These are phyloP conservation scores for Phytophthora agathidicida DNA, from an alignment of 352 stramenopile genomes.

Conservation along the genomic window DNA sequence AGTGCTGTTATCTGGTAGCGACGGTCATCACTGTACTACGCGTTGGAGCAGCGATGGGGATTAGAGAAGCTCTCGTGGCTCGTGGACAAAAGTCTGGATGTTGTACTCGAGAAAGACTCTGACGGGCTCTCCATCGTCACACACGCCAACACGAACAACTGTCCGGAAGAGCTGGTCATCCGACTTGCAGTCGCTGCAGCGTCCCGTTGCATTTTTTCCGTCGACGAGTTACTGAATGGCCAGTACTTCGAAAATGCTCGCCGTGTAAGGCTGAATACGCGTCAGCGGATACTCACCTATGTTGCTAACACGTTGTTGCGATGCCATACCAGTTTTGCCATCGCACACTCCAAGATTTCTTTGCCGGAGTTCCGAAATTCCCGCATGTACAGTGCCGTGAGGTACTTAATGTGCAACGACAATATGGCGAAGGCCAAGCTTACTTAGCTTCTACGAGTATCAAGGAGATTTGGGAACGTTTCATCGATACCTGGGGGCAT, in stretches of 20 bases:
- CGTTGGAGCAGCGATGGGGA: slow-evolving; percentile 47
- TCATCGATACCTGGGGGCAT: slow-evolving; percentile 72
- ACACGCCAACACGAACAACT: slow-evolving; percentile 47
- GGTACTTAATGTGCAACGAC: slow-evolving; percentile 12
- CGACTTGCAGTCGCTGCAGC: slow-evolving; percentile 62
- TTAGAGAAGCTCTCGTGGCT: slow-evolving; percentile 63
- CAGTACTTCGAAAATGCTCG: slow-evolving; percentile 60
- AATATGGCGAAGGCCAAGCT: slow-evolving; percentile 14
- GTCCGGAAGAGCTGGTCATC: slow-evolving; percentile 56
- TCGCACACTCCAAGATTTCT: slow-evolving; percentile 50
- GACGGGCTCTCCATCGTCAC: slow-evolving; percentile 47
- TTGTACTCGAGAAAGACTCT: slow-evolving; percentile 53
- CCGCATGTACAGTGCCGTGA: slow-evolving; percentile 46
- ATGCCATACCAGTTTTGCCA: slow-evolving; percentile 55
- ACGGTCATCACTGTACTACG: slow-evolving; percentile 39
- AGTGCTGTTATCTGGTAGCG: not conserved
- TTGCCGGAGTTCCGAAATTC: slow-evolving; percentile 71
- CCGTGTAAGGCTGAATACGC: slow-evolving; percentile 35
- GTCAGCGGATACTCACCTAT: not conserved
- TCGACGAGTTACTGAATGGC: slow-evolving; percentile 36
- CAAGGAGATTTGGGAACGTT: slow-evolving; percentile 46
- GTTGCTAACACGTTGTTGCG: not conserved
- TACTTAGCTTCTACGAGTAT: slow-evolving; percentile 25
- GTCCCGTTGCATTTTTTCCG: slow-evolving; percentile 18
- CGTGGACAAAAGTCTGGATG: slow-evolving; percentile 39